These are phyloP conservation scores for Selenicereus undatus DNA, from an alignment of 148 eudicot genomes.

Conservation along the genomic window DNA sequence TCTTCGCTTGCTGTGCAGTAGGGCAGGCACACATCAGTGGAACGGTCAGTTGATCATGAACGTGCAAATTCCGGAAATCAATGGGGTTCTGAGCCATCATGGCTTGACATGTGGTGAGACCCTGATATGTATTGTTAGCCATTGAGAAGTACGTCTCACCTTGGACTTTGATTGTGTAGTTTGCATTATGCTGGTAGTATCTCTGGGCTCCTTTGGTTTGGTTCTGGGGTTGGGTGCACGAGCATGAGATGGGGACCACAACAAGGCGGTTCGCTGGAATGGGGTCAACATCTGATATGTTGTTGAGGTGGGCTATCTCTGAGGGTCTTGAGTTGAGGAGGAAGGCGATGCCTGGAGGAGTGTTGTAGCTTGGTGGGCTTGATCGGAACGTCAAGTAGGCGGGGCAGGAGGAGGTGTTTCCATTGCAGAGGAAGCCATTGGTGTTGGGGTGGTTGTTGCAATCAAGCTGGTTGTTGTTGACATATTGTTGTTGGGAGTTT, in stretches of 20 bases:
- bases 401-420: constrained; percentile 32
- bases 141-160: constrained; percentile 46
- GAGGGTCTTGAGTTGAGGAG: constrained; percentile 44
- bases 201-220: background rate
- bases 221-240: constrained; percentile 26
- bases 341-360: constrained; percentile 41
- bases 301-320: constrained; percentile 35
- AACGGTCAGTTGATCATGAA: constrained; percentile 28
- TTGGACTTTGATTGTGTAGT: constrained; percentile 27
- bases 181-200: constrained; percentile 56
- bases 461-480: constrained; percentile 57
- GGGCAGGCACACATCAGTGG: constrained; percentile 83
- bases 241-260: constrained; percentile 51
- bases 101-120: constrained; percentile 61
- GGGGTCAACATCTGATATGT: constrained; percentile 33
- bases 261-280: constrained; percentile 37
- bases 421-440: constrained; percentile 56
- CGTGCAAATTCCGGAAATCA: background rate
- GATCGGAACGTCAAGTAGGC: constrained; percentile 74
- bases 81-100: constrained; percentile 40
- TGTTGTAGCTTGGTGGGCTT: constrained; percentile 33
- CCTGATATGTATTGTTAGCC: constrained; percentile 56
- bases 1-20: constrained; percentile 36
- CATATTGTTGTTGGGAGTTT: constrained; percentile 50
- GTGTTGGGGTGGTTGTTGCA: constrained; percentile 40